Evolutionary conservation across 2,329 filamentous ascomycete genomes (phyloP).

Genomic region (Trichoderma polysporum): DNA sequence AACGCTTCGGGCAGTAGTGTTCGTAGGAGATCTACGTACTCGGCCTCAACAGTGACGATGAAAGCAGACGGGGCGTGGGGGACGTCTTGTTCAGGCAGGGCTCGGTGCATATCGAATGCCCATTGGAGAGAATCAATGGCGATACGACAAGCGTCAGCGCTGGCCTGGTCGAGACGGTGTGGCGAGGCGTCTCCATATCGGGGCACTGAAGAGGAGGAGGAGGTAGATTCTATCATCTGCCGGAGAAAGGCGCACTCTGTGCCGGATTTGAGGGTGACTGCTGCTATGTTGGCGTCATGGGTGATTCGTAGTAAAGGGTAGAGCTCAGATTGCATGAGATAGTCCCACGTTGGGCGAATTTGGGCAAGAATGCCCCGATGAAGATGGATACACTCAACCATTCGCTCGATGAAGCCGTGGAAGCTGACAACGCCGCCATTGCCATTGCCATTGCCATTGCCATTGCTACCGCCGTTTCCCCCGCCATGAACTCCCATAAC

Average conservation of each 20-base stretch:
- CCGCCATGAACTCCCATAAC: conserved; percentile 12
- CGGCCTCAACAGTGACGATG: conserved; percentile 33
- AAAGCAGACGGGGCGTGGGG: conserved; percentile 37
- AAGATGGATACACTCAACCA: conserved; percentile 42
- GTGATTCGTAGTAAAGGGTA: conserved; percentile 29
- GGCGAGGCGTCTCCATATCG: conserved; percentile 29
- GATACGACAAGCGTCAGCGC: conserved; percentile 32
- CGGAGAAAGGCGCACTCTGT: conserved; percentile 30
- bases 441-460: neutral
- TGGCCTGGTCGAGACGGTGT: conserved; percentile 26
- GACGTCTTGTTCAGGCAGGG: conserved; percentile 26
- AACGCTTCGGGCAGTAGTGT: conserved; percentile 43
- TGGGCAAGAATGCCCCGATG: conserved; percentile 45
- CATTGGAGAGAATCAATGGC: conserved; percentile 35
- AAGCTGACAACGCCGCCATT: conserved; percentile 32
- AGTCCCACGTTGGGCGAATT: conserved; percentile 36
- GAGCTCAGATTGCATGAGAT: conserved; percentile 39
- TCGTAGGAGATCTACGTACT: conserved; percentile 38
- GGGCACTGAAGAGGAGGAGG: conserved; percentile 30
- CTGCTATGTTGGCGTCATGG: conserved; percentile 17
- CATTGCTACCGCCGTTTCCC: neutral
- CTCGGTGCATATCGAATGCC: conserved; percentile 35
- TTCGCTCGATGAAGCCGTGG: conserved; percentile 40
- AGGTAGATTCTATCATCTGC: conserved; percentile 20
- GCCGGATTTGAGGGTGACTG: conserved; percentile 22